Percentiles rank a stretch among this genome's conserved stretches.
Conservation (phyloP, 306 rosid genomes). For the Hippophae rhamnoides region DNA sequence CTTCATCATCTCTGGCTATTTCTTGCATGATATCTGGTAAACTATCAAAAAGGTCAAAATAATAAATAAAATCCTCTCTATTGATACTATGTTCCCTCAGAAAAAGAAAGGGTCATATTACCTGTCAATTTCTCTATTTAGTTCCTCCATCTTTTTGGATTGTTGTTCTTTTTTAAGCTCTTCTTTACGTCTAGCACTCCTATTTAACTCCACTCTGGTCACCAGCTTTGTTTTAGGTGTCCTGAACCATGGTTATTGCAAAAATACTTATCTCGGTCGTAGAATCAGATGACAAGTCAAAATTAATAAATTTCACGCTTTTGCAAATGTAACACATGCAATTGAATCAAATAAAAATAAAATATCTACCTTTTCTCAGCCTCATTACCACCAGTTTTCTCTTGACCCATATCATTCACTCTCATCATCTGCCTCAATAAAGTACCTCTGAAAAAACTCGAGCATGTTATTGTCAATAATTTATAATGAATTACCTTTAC, state of each 20-base stretch:
- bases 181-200: constrained; percentile 62
- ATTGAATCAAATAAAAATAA: not conserved
- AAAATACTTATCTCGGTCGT: not conserved
- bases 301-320: constrained; percentile 1
- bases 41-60: constrained; percentile 26
- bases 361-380: constrained; percentile 46
- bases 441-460: constrained; percentile 46
- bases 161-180: constrained; percentile 50
- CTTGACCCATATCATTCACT: constrained; percentile 43
- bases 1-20: constrained; percentile 65
- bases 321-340: not conserved
- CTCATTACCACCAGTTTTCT: constrained; percentile 36
- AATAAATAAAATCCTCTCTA: constrained; percentile 3
- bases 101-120: constrained; percentile 18
- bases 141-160: constrained; percentile 34
- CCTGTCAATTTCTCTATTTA: constrained; percentile 82
- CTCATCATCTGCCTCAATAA: constrained; percentile 68
- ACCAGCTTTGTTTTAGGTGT: constrained; percentile 47
- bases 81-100: not conserved
- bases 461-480: not conserved
- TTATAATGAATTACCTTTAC: not conserved
- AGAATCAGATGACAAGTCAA: not conserved
- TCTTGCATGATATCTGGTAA: constrained; percentile 55
- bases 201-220: constrained; percentile 63
- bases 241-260: constrained; percentile 26